Base-by-base conservation (phyloP, 139 green algal genomes). In the Trebouxia sp. region DNA sequence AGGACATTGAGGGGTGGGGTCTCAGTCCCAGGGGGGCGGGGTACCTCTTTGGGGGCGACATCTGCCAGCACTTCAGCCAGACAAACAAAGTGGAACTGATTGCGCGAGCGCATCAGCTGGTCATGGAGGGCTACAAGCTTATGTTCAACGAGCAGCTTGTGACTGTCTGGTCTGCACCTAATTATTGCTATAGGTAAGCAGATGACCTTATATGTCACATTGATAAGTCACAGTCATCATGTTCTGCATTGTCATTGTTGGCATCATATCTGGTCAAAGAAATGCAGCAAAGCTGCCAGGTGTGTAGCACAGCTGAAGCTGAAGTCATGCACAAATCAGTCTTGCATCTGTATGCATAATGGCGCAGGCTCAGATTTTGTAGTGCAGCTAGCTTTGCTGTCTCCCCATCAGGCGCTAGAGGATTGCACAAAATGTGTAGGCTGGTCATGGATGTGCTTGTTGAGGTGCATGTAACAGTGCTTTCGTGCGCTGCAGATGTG, bases 41-140 rank as follows among this genome's bases (percentile, higher is more conserved):
- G 43, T 99, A 98, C 90, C 87, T 99, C 67, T 99, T 99, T 87
- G 97, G 97, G 9, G 90, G 88, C 22, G 96, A 99, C 82, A 91
- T 98, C 42, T 93, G 90, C 75, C 86, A 81, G 11, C 75, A 90
- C 76, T 98, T 98, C 89, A 97, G 93, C 82, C 85, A 94, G 42
- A 85, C 83, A 47, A 98, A 98, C 84, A 89, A 89, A 56, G 85
- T 98, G 14, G 69, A 85, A 65, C 48, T 80, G 20, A 75, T 99
- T 32, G 90, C 88, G 22, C 83, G 97, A 0, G 96, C 96, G 41
- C 96, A 99, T 84, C 95, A 99, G 90, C 93, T 99, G 51, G 96
- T 99, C 20, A 99, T 99, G 97, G 96, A 99, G 82, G 97, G 97
- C 30, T 99, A 98, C 93, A 99, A 99, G 88, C 94, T 89, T 87